These are phyloP conservation scores for Lindgomyces ingoldianus DNA, from an alignment of 495 filamentous ascomycete genomes.

Conservation along the genomic window DNA sequence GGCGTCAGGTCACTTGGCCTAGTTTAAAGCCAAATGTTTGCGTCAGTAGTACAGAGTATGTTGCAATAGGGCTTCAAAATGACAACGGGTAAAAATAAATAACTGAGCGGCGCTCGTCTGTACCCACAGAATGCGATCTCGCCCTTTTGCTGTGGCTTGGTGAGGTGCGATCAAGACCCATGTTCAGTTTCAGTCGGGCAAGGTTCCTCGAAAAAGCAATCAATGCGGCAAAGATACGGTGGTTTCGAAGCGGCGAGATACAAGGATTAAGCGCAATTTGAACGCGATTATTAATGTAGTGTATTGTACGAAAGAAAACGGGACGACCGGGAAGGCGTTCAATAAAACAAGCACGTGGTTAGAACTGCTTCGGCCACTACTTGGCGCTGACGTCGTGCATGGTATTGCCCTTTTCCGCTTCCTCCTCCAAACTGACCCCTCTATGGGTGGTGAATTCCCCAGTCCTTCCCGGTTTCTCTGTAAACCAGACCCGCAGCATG, in stretches of 20 bases:
- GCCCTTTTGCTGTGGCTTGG: background rate
- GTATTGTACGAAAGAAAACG: background rate
- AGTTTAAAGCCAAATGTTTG: background rate
- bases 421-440: background rate
- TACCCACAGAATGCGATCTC: background rate
- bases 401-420: constrained; percentile 18
- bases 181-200: background rate
- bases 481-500: constrained; percentile 52
- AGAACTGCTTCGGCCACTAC: background rate
- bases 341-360: background rate
- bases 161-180: background rate
- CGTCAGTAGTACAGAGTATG: constrained; percentile 16
- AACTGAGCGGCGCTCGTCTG: background rate
- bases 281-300: background rate
- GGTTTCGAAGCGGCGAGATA: background rate
- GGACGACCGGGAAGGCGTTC: background rate
- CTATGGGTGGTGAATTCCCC: constrained; percentile 46
- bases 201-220: background rate
- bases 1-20: background rate
- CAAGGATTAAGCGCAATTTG: background rate
- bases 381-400: constrained; percentile 17
- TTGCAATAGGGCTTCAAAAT: constrained; percentile 15
- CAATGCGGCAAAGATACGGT: background rate
- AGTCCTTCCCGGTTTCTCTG: constrained; percentile 52
- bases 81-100: constrained; percentile 9